Evolutionary conservation across 2,329 filamentous ascomycete species (phyloP), one percentile per base, ranked within the genome.

Genomic region (Dactylonectria estremocensis): DNA sequence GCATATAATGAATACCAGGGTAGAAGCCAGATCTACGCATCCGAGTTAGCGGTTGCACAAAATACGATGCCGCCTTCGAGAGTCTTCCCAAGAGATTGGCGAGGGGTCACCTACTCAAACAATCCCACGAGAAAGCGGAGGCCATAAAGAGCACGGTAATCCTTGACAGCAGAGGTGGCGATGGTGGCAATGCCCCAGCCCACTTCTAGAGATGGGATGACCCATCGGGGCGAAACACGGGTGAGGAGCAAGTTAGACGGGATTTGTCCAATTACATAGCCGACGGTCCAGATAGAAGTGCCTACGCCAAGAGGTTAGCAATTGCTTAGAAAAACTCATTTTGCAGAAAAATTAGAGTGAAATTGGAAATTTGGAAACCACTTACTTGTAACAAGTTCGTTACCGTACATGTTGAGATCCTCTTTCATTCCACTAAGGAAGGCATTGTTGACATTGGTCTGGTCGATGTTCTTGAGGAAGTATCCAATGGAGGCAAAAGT

Each of bases 361-460:
- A 18, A 52, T 33, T 28, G 33, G 18, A 24, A 31, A 35, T 16
- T 7, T n/a, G 13, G 1, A 4, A 9, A 31, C 16, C 9, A 50
- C 72, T 8, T 66, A 74, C 70, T 74, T 1, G 72, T 74, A 4
- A 74, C 72, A n/a, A 74, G 63, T 10, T 74, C 59, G 18, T 74
- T 74, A 2, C 72, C 72, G 11, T 56, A 67, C 61, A 74, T 69
- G 3, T 28, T 40, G 1, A 74, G 43, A 14, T 74, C 72, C 28
- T 74, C 72, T 50, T 74, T 68, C 72, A 74, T 74, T 2, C 72
- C 72, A 46, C 69, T 71, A 0, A 74, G 52, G 14, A 64, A 74
- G 0, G 82, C 82, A 74, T 84, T 84, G 28, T 79, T 81, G 53
- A 84, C 70, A 50, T 84, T 84, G 6, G 77, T 77, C 35, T 82